phyloP scores from a whole-genome alignment of 1,284 basidiomycete species.

The Austroboletus novae-zelandiae region DNA sequence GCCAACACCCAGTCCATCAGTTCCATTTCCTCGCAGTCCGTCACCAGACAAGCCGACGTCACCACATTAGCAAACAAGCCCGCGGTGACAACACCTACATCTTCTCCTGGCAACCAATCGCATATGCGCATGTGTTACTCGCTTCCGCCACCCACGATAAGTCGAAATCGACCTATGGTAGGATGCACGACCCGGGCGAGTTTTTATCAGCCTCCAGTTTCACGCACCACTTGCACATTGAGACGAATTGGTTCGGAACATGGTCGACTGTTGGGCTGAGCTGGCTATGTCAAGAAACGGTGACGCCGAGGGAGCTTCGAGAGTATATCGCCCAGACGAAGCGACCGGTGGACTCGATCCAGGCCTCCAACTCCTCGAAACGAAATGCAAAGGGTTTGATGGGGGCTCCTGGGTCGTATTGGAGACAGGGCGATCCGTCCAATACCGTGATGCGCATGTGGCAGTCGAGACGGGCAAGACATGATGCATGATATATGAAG shows the following conservation, averaged over 20 bases:
- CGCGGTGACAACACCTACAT: slow-evolving; percentile 58
- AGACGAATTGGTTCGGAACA: slow-evolving; percentile 51
- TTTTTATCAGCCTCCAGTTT: slow-evolving; percentile 65
- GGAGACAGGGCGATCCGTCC: slow-evolving; percentile 4
- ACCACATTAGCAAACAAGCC: slow-evolving; percentile 38
- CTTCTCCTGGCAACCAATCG: slow-evolving; percentile 52
- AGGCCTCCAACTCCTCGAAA: not conserved
- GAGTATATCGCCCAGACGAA: slow-evolving; percentile 53
- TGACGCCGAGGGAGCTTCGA: slow-evolving; percentile 47
- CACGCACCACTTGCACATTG: slow-evolving; percentile 54
- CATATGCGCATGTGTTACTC: slow-evolving; percentile 55
- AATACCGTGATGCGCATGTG: too few relatives aligned
- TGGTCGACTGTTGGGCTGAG: slow-evolving; percentile 55
- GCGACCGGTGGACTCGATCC: slow-evolving; percentile 5
- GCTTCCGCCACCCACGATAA: slow-evolving; percentile 45
- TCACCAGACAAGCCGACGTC: slow-evolving; percentile 22
- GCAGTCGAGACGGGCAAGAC: too few relatives aligned
- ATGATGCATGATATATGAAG: too few relatives aligned
- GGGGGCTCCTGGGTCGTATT: slow-evolving; percentile 1
- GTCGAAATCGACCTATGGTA: slow-evolving; percentile 75
- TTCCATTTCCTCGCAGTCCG: slow-evolving; percentile 21
- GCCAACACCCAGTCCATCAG: slow-evolving; percentile 19
- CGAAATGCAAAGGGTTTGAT: not conserved
- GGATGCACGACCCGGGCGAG: slow-evolving; percentile 39
- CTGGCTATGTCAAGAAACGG: slow-evolving; percentile 34